phyloP scores from a whole-genome alignment of 495 filamentous ascomycete genomes.

The Apodospora peruviana region DNA sequence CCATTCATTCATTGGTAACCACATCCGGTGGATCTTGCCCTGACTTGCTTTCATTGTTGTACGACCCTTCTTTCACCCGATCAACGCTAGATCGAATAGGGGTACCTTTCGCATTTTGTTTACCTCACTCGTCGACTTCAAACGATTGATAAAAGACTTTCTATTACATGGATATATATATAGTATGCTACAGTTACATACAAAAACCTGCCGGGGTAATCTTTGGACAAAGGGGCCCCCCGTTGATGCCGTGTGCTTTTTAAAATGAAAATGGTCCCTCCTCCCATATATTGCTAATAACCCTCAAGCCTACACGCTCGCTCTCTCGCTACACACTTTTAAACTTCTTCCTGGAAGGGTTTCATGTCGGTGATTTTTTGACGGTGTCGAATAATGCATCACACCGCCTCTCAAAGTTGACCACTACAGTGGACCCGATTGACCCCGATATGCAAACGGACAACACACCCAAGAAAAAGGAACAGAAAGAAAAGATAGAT shows the following conservation, averaged over 20 bases:
- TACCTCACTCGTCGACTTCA: neutral
- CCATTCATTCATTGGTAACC: too few species aligned
- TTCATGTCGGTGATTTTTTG: too few species aligned
- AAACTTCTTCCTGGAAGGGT: too few species aligned
- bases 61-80: too few species aligned
- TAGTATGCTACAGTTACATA: neutral
- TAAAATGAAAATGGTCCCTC: neutral
- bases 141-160: neutral
- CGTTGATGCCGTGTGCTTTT: slow-evolving; percentile 1
- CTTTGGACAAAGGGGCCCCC: neutral
- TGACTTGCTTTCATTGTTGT: too few species aligned
- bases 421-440: too few species aligned
- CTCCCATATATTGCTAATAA: neutral
- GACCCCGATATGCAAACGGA: too few species aligned
- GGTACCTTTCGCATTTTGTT: neutral
- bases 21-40: too few species aligned
- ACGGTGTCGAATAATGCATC: too few species aligned
- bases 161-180: slow-evolving; percentile 3
- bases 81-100: neutral
- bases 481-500: slow-evolving; percentile 1
- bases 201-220: neutral
- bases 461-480: neutral
- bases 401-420: too few species aligned
- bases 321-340: slow-evolving; percentile 10
- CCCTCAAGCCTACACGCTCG: slow-evolving; percentile 7